These are phyloP conservation scores for Pythium guiyangense DNA, from an alignment of 352 stramenopile species.

Conservation along the genomic window DNA sequence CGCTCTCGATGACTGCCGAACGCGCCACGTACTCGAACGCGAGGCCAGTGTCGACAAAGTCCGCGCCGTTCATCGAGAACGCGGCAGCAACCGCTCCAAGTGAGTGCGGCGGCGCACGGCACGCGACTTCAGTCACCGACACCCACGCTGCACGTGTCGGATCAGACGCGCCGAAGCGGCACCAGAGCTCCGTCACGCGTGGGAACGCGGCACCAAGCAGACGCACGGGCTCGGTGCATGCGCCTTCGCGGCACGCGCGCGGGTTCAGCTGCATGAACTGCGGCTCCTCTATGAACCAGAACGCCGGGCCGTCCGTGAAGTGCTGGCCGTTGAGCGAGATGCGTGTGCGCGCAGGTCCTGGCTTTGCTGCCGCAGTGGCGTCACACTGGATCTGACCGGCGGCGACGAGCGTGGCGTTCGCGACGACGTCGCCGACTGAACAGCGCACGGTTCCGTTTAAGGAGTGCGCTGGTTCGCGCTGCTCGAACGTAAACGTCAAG, in stretches of 20 bases:
- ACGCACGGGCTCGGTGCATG: slow-evolving; percentile 11
- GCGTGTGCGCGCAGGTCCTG: slow-evolving; percentile 10
- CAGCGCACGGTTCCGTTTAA: slow-evolving; percentile 10
- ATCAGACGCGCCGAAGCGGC: slow-evolving; percentile 30
- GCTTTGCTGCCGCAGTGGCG: slow-evolving; percentile 1
- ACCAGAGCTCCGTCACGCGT: slow-evolving; percentile 31
- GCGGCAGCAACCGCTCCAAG: slow-evolving; percentile 18
- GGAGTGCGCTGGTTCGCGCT: slow-evolving; percentile 4
- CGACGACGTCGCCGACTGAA: slow-evolving; percentile 18
- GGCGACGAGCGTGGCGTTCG: slow-evolving; percentile 6
- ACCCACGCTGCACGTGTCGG: slow-evolving; percentile 20
- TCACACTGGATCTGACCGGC: slow-evolving; percentile 6
- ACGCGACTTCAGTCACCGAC: slow-evolving; percentile 22
- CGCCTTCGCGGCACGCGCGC: slow-evolving; percentile 14
- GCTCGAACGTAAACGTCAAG: slow-evolving; percentile 21
- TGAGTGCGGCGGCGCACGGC: slow-evolving; percentile 20
- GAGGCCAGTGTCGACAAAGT: slow-evolving; percentile 26
- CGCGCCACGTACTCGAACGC: slow-evolving; percentile 24
- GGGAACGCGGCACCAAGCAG: slow-evolving; percentile 24
- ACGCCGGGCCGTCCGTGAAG: slow-evolving; percentile 26
- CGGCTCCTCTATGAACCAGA: slow-evolving; percentile 37
- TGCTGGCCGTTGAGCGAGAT: slow-evolving; percentile 39
- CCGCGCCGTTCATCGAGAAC: slow-evolving; percentile 53
- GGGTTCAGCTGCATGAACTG: slow-evolving; percentile 20
- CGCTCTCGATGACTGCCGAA: background rate